Base-by-base conservation (phyloP, 2,329 filamentous ascomycete genomes). In the Fusarium haematococcum region DNA sequence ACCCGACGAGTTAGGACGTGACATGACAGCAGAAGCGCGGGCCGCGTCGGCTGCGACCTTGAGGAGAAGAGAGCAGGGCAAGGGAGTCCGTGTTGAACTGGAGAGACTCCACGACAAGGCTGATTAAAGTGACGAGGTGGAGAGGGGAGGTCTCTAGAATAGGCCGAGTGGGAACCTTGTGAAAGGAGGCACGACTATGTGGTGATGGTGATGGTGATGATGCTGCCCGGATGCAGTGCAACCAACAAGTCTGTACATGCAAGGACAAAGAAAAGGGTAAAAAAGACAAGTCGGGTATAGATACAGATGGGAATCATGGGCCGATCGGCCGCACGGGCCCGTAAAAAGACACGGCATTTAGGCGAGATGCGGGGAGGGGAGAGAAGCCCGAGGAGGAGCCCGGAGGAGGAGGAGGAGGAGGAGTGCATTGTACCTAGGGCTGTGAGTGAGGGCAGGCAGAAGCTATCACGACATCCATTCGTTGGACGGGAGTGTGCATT, bases 271-370 rank as follows among this genome's bases (percentile, higher is more conserved):
- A 50, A 50, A 41, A 25, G 43, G 23, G 41, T 43, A 20, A 48
- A 48, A 48, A 48, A 48, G 25, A 30, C 14, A 27, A 13, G 25
- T 50, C 50, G 52, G 62, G 48, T 59, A 58, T 48, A 65, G 37
- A 35, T 58, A 64, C 52, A 65, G 39, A 63, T 52, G 45, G 8
- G 32, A 37, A 58, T 11, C 61, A 30, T 73, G 58, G 25, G 48
- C 48, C 58, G 39, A 43, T 56, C 32, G 25, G 59, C 67, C 70
- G 63, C 57, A 43, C 32, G 48, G n/a, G 32, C 60, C 70, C 56
- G 63, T 61, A 50, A n/a, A 57, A 20, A 56, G 68, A 71, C 56
- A 68, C 63, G 71, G 71, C 71, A 74, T 69, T 68, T 58, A 71
- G 60, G 60, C 63, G 60, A 71, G 33, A 68, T 68, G 35, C 52